These are phyloP conservation scores for Hymenoscyphus infarciens DNA, from an alignment of 2,329 filamentous ascomycete genomes.

Conservation along the genomic window DNA sequence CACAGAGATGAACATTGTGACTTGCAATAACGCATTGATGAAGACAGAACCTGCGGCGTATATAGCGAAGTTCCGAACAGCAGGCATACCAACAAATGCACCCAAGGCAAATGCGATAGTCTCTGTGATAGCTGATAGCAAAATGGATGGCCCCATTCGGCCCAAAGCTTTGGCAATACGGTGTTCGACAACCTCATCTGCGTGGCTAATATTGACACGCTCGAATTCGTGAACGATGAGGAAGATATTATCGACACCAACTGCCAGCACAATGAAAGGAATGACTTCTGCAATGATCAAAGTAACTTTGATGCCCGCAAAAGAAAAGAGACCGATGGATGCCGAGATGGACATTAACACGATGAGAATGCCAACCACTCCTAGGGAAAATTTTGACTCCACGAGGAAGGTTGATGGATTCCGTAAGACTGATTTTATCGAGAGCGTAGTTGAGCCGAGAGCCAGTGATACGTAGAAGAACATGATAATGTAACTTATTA, in stretches of 20 bases:
- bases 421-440: conserved; percentile 69
- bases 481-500: conserved; percentile 98
- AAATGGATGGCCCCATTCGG: conserved; percentile 92
- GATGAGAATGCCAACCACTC: conserved; percentile 90
- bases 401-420: conserved; percentile 85
- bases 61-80: conserved; percentile 93
- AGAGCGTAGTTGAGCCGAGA: conserved; percentile 81
- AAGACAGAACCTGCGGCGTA: conserved; percentile 96
- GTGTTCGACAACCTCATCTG: conserved; percentile 82
- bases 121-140: conserved; percentile 92
- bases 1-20: conserved; percentile 95
- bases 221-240: conserved; percentile 98
- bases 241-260: conserved; percentile 98
- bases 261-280: conserved; percentile 91
- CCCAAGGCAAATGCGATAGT: conserved; percentile 91
- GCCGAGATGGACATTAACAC: conserved; percentile 97
- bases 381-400: conserved; percentile 93
- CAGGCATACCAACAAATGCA: conserved; percentile 94
- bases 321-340: conserved; percentile 92
- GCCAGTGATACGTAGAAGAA: conserved; percentile 95
- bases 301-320: conserved; percentile 86
- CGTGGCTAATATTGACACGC: conserved; percentile 85
- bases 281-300: conserved; percentile 98
- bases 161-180: conserved; percentile 85
- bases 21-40: conserved; percentile 93